Conservation (phyloP, 1,284 basidiomycete genomes). For the Leccinum holopus region DNA sequence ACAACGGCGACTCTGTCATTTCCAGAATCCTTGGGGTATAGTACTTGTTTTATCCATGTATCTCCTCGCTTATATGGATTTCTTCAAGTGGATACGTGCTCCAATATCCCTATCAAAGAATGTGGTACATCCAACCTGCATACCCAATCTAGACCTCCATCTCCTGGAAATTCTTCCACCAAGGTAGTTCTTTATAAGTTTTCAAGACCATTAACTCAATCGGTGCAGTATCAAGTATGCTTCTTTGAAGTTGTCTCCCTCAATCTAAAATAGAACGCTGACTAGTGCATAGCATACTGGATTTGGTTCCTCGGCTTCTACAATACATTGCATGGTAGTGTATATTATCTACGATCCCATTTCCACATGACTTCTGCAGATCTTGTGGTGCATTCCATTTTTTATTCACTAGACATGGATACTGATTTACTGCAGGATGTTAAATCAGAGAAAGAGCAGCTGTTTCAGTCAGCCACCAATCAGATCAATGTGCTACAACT, state of each 20-base stretch:
- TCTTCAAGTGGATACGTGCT: background rate
- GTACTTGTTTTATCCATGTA: background rate
- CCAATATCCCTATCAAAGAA: background rate
- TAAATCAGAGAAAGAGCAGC: background rate
- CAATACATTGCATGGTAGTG: too few species aligned
- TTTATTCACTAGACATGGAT: background rate
- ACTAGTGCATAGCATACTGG: background rate
- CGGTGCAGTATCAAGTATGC: background rate
- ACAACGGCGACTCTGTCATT: background rate
- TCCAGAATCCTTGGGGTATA: background rate
- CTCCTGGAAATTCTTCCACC: background rate
- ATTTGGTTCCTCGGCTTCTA: background rate
- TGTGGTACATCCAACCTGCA: background rate
- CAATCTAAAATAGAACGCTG: background rate
- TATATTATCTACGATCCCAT: too few species aligned
- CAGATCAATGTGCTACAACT: background rate
- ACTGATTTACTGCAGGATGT: background rate
- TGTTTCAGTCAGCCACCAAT: background rate
- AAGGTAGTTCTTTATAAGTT: background rate
- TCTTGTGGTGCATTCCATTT: background rate
- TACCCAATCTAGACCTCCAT: background rate
- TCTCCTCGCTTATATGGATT: background rate
- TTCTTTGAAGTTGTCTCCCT: background rate
- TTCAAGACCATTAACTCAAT: background rate
- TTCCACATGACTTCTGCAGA: too few species aligned